phyloP scores from a whole-genome alignment of 768 basidiomycete species.

The Fomitopsis pulvina region DNA sequence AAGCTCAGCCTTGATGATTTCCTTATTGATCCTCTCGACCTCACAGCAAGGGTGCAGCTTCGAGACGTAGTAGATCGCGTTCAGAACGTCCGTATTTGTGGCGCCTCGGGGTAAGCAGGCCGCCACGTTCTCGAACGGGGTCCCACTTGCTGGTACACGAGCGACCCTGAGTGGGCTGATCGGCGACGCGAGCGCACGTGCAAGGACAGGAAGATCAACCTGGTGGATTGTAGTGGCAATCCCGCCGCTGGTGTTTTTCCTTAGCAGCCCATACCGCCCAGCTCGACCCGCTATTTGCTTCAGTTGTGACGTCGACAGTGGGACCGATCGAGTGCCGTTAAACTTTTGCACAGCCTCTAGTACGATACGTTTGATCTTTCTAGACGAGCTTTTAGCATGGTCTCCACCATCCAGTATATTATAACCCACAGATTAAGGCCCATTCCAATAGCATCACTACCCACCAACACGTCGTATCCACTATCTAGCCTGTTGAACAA shows the following conservation, averaged over 20 bases:
- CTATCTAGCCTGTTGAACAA: constrained; percentile 83
- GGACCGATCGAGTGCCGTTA: constrained; percentile 36
- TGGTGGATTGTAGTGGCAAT: constrained; percentile 65
- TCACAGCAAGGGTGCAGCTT: constrained; percentile 38
- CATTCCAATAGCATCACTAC: constrained; percentile 96
- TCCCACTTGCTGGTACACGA: constrained; percentile 30
- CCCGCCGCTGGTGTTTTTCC: constrained; percentile 43
- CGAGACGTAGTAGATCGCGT: constrained; percentile 45
- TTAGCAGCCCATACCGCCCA: constrained; percentile 76
- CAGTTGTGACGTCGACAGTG: constrained; percentile 66
- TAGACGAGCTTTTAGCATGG: constrained; percentile 23
- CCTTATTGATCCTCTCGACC: constrained; percentile 22
- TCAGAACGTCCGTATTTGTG: constrained; percentile 35
- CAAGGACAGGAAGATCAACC: constrained; percentile 56
- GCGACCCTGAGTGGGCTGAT: constrained; percentile 48
- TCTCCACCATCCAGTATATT: background rate
- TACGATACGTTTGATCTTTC: constrained; percentile 86
- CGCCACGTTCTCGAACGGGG: constrained; percentile 23
- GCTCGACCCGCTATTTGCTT: constrained; percentile 96
- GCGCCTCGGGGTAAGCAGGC: constrained; percentile 38
- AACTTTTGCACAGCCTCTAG: constrained; percentile 69
- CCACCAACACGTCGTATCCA: constrained; percentile 86
- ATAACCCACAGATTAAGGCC: constrained; percentile 84
- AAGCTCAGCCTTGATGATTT: constrained; percentile 30
- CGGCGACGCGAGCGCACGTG: constrained; percentile 44